Base-by-base conservation (phyloP, 305 asterid genomes). In the Euphrasia arctica region DNA sequence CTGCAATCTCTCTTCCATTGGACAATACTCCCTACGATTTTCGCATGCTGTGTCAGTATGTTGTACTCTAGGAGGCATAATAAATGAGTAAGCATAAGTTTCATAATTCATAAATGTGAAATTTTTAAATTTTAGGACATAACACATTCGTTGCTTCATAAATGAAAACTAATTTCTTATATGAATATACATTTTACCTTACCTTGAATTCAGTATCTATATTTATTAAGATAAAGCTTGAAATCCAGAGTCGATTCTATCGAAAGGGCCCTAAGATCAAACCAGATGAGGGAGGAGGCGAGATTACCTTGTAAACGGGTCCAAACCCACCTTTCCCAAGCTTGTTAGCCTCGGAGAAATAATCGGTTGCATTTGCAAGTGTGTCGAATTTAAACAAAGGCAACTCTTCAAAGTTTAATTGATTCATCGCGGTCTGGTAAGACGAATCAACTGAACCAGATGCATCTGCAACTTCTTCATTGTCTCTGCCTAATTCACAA, bases 251-350 rank as follows among this genome's bases (percentile, higher is more conserved):
- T 65, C 43, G 43, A 36, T 56, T 50, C 10, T 2, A 62, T 27
- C 12, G 13, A 10, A 5, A 36, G 43, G 43, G 43, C 9, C 10
- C 43, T 14, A 61, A 34, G 15, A 67, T 39, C 34, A 55, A 3
- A 18, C 9, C 3, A 25, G 7, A 34, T 3, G 27, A 27, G 57
- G 5, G 15, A 47, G 31, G 52, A 39, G 1, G 39, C 32, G 54
- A 22, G 9, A 8, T 22, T 61, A 82, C 87, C 80, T 75, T 82
- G 71, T 75, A 79, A 47, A 82, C 85, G 2, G 88, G 68, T 48
- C 85, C 85, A 64, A 79, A 82, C 85, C 45, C 45, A 48, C 85
- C 88, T 65, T 73, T 68, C 62, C 85, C 88, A 13, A 82, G 88
- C 75, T 70, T 73, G 70, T 66, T 79, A 43, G 54, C 69, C 4